Conservation (phyloP, 495 filamentous ascomycete genomes). For the Aspergillus wentii region DNA sequence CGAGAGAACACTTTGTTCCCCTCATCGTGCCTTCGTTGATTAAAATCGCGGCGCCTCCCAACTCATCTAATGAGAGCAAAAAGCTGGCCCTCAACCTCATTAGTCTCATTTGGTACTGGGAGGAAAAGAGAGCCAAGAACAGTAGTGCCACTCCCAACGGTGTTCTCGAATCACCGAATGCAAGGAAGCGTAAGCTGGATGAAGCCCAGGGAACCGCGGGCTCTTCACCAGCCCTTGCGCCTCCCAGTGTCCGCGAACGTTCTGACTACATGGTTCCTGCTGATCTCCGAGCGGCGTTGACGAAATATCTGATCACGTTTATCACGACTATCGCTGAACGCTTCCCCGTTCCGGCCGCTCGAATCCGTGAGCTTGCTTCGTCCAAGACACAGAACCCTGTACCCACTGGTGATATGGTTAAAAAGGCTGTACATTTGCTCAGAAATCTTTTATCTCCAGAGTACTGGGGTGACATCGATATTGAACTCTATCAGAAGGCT, state of each 20-base stretch:
- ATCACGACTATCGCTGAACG: constrained; percentile 85
- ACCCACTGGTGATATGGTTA: constrained; percentile 68
- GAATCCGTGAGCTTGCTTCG: constrained; percentile 50
- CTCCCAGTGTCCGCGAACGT: constrained; percentile 48
- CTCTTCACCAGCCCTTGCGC: constrained; percentile 41
- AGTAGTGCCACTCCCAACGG: constrained; percentile 38
- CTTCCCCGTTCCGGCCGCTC: constrained; percentile 67
- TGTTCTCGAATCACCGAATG: constrained; percentile 62
- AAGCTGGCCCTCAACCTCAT: constrained; percentile 89
- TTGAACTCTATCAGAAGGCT: constrained; percentile 85
- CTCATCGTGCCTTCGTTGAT: constrained; percentile 83
- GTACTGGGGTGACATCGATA: constrained; percentile 88
- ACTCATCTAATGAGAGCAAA: constrained; percentile 86
- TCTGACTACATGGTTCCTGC: constrained; percentile 65
- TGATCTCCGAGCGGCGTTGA: constrained; percentile 64
- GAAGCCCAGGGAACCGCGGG: constrained; percentile 35
- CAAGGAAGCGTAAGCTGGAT: constrained; percentile 74
- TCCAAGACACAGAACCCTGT: constrained; percentile 42
- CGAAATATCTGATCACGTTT: constrained; percentile 91
- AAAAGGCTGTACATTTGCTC: constrained; percentile 78
- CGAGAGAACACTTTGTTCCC: constrained; percentile 81
- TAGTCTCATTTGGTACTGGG: constrained; percentile 87
- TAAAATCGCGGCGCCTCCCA: constrained; percentile 82
- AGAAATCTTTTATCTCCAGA: constrained; percentile 79
- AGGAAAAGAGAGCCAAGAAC: constrained; percentile 68